These are phyloP conservation scores for Stygiomarasmius scandens DNA, from an alignment of 1,284 basidiomycete genomes.

Conservation along the genomic window DNA sequence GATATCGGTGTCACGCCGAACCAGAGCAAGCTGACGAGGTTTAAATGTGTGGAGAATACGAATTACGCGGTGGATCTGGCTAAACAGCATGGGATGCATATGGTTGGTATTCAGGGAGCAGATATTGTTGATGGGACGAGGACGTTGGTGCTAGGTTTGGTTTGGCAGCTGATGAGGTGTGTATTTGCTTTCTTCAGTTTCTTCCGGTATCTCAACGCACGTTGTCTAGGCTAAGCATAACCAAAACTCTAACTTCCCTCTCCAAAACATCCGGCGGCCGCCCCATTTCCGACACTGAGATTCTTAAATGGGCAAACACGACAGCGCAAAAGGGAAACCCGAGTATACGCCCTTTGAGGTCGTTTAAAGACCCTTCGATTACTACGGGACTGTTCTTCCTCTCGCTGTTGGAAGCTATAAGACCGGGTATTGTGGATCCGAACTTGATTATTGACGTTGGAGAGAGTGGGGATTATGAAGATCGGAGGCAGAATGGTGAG, in stretches of 20 bases:
- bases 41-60: constrained; percentile 98
- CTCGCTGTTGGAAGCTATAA: constrained; percentile 88
- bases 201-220: no score
- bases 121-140: constrained; percentile 94
- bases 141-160: constrained; percentile 92
- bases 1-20: constrained; percentile 79
- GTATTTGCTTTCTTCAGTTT: constrained; percentile 21
- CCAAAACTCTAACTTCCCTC: constrained; percentile 78
- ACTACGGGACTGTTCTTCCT: constrained; percentile 93
- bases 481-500: constrained; percentile 89
- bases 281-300: constrained; percentile 89
- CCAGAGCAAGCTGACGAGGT: constrained; percentile 86
- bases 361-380: constrained; percentile 94
- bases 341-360: constrained; percentile 75
- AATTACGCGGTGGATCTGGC: constrained; percentile 96
- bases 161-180: constrained; percentile 97
- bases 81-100: constrained; percentile 90
- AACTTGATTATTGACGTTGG: constrained; percentile 69
- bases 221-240: constrained; percentile 92
- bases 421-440: constrained; percentile 96
- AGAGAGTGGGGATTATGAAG: constrained; percentile 81
- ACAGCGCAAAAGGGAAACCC: constrained; percentile 78
- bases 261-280: constrained; percentile 71
- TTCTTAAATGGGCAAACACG: constrained; percentile 95
- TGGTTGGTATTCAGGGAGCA: constrained; percentile 96